phyloP scores from a whole-genome alignment of 441 rosid species.

The Gossypium armourianum region DNA sequence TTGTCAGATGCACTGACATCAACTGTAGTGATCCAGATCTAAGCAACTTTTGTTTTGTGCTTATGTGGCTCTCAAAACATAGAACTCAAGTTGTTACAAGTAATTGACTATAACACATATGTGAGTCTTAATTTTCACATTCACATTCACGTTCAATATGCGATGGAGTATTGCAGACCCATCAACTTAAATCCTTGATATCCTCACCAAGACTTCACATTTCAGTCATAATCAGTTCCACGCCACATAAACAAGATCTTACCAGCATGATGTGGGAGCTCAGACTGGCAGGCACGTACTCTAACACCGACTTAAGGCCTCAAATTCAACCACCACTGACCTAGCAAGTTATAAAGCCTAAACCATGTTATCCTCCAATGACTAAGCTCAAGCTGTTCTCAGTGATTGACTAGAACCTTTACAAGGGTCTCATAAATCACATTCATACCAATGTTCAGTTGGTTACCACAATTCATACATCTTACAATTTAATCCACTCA shows the following conservation, averaged over 20 bases:
- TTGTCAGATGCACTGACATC: not conserved
- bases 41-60: not conserved
- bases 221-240: slow-evolving; percentile 1
- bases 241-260: not conserved
- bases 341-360: slow-evolving; percentile 8
- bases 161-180: not conserved
- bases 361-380: slow-evolving; percentile 4
- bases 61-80: not conserved
- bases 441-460: not conserved
- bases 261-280: not conserved
- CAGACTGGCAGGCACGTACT: not conserved
- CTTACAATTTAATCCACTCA: not conserved
- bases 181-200: not conserved
- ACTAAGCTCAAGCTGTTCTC: not conserved
- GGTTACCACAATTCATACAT: not conserved
- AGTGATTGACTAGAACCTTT: not conserved
- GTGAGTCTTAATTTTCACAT: not conserved
- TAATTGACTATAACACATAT: not conserved
- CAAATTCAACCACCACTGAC: not conserved
- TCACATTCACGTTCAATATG: not conserved
- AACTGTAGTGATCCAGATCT: not conserved
- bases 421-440: not conserved
- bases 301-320: not conserved
- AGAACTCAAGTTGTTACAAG: not conserved
- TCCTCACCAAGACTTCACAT: not conserved